Evolutionary conservation across 371 early-diverging fungal genomes (phyloP), one percentile per base, ranked within the genome.

Genomic region (Apophysomyces elegans): DNA sequence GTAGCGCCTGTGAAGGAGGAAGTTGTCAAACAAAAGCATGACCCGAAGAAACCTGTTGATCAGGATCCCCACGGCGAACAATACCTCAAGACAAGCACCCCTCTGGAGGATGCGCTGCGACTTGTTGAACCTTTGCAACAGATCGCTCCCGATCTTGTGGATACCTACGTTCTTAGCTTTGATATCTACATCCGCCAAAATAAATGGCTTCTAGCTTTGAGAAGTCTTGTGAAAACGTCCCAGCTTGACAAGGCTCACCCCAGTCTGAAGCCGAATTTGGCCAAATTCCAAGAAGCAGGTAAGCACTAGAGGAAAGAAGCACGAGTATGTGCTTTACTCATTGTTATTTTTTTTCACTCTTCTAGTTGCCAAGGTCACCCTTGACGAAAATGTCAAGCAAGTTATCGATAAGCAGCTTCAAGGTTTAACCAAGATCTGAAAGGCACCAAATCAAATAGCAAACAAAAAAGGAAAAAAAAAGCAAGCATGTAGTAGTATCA

Each of bases 101-200:
- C 90, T 45, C 76, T 95, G 41, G 88, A 80, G 6, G 92, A 90
- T 58, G 93, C 94, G 1, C 84, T 89, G 62, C 86, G 88, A 76
- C 93, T 94, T 62, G 75, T 94, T 59, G 83, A 86, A 70, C 89
- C 89, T 7, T 79, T 96, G 37, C 82, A 88, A 63, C 81, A 81
- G 26, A 67, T 88, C 63, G 75, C 85, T 7, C 77, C 86, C 14
- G 64, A 84, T n/a, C 69, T 73, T 13, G 72, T 84, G 14, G 87
- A 90, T 63, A 87, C 89, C 7, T 91, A 93, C 58, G 62, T 85
- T 18, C 78, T 92, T 56, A 91, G 88, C 18, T 88, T 88, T 67
- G 91, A 90, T 62, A 87, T 95, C 13, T 93, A 93, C 67, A 58
- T 91, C 63, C 86, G 93, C 59, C 93, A 91, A 86, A 83, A 86